These are phyloP conservation scores for Neurospora sp. DNA, from an alignment of 495 filamentous ascomycete genomes.

Conservation along the genomic window DNA sequence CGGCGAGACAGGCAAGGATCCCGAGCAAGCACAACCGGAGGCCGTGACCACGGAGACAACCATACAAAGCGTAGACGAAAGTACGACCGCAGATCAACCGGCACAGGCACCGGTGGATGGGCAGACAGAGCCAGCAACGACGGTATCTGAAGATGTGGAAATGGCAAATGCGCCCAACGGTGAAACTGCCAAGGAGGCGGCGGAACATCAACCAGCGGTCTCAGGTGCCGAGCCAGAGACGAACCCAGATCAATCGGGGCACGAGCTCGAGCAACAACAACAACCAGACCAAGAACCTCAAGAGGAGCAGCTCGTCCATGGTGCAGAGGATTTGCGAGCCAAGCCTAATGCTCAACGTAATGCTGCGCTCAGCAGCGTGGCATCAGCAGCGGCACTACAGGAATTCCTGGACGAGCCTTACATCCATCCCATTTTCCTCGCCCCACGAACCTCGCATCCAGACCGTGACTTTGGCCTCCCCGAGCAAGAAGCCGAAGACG, in stretches of 20 bases:
- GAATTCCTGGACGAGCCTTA: constrained; percentile 36
- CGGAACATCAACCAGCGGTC: not conserved
- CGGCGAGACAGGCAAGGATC: not conserved
- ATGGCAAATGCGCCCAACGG: not conserved
- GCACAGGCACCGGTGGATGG: not conserved
- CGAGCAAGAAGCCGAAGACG: constrained; percentile 75
- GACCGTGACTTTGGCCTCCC: constrained; percentile 76
- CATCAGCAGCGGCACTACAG: constrained; percentile 24
- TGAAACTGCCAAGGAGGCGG: not conserved
- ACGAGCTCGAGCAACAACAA: not conserved
- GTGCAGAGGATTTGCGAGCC: not conserved
- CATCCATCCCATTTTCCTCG: constrained; percentile 81
- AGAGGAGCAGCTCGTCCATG: not conserved
- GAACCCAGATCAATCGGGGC: not conserved
- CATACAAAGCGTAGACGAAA: not conserved
- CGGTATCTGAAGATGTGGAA: not conserved
- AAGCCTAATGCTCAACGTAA: not conserved
- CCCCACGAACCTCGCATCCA: constrained; percentile 56
- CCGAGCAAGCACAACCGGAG: not conserved
- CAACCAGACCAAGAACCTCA: not conserved
- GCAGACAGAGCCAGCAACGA: not conserved
- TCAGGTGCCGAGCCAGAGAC: not conserved
- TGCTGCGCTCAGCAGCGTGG: constrained; percentile 19
- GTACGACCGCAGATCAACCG: not conserved
- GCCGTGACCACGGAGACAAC: not conserved